Evolutionary conservation across 192 early-diverging fungal genomes (phyloP).

Genomic region (Lobosporangium transversale): DNA sequence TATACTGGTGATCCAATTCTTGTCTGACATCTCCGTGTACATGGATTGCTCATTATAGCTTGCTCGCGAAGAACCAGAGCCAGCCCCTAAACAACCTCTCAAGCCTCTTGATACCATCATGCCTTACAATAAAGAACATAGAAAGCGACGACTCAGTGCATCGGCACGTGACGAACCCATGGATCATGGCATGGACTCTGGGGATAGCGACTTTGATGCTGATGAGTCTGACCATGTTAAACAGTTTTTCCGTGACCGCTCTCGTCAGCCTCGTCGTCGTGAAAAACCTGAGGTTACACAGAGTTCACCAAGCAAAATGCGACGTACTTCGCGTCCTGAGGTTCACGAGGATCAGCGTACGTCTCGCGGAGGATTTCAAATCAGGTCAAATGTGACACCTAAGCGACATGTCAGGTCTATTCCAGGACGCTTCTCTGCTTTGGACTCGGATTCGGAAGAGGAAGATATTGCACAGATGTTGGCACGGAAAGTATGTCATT

Average conservation of each 20-base stretch:
- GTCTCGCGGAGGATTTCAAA: conserved; percentile 17
- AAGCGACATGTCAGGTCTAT: conserved; percentile 22
- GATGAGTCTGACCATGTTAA: conserved; percentile 10
- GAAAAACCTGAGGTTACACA: not conserved
- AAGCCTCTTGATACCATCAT: conserved; percentile 18
- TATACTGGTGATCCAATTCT: no score
- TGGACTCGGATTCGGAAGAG: conserved; percentile 41
- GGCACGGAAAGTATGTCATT: conserved; percentile 4
- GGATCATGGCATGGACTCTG: conserved; percentile 18
- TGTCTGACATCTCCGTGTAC: no score
- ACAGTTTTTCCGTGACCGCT: not conserved
- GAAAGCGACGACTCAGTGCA: not conserved
- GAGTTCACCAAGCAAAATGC: not conserved
- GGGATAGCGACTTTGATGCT: conserved; percentile 16
- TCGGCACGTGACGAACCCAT: not conserved
- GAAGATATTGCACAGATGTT: conserved; percentile 11
- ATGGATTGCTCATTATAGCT: no score
- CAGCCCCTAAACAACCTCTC: not conserved
- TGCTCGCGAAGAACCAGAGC: not conserved
- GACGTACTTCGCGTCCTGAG: conserved; percentile 5
- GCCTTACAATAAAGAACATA: conserved; percentile 13
- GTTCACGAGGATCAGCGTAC: conserved; percentile 13
- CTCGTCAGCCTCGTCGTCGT: not conserved
- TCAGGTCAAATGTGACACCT: conserved; percentile 15
- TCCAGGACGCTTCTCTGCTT: conserved; percentile 41